Evolutionary conservation across 1,139 yeast species (phyloP).

Genomic region (Kodamaea plutei): DNA sequence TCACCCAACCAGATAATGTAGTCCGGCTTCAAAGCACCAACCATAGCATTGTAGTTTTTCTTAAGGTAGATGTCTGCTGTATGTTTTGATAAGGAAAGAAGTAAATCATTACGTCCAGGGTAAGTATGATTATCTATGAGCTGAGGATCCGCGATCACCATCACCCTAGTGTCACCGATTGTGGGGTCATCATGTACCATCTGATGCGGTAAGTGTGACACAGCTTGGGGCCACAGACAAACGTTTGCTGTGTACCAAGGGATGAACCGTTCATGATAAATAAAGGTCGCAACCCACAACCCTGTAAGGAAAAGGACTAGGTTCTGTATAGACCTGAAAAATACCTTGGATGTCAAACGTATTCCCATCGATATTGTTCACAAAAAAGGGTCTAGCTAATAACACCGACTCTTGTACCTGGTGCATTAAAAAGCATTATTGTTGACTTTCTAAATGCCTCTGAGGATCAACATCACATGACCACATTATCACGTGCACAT

Average conservation of each 20-base stretch:
- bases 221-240: conserved; percentile 38
- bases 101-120: conserved; percentile 38
- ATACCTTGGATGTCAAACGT: no score
- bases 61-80: conserved; percentile 48
- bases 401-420: no score
- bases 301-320: no score
- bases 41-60: conserved; percentile 41
- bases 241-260: conserved; percentile 25
- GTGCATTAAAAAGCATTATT: no score
- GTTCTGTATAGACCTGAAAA: no score
- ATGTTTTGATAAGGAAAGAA: conserved; percentile 40
- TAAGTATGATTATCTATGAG: conserved; percentile 46
- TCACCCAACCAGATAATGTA: conserved; percentile 51
- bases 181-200: no score
- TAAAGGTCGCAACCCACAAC: conserved; percentile 33
- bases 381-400: no score
- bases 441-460: no score
- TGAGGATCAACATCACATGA: no score
- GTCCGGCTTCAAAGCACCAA: conserved; percentile 37
- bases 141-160: conserved; percentile 46
- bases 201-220: no score
- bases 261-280: conserved; percentile 30
- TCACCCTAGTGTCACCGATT: conserved; percentile 23
- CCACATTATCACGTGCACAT: no score
- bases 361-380: no score